These are phyloP conservation scores for Cryptomeria japonica DNA, from an alignment of 75 land plant species.

Conservation along the genomic window DNA sequence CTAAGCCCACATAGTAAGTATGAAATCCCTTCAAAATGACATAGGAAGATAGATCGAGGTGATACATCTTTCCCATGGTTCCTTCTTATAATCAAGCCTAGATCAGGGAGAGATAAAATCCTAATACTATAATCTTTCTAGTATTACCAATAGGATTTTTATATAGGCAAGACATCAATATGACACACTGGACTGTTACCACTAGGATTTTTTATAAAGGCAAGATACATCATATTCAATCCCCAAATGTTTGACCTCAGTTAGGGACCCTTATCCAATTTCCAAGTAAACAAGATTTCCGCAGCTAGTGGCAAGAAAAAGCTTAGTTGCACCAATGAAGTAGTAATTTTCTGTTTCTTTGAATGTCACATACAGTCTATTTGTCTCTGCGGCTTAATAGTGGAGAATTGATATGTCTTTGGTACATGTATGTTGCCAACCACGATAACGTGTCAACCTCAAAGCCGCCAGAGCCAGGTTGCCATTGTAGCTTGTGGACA, in stretches of 20 bases:
- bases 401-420: slow-evolving; percentile 62
- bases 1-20: slow-evolving; percentile 97
- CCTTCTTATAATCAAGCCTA: slow-evolving; percentile 71
- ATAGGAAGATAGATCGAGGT: slow-evolving; percentile 93
- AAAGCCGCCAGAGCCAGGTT: slow-evolving; percentile 77
- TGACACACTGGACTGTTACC: slow-evolving; percentile 77
- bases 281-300: slow-evolving; percentile 85
- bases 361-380: slow-evolving; percentile 85
- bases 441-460: slow-evolving; percentile 87
- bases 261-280: slow-evolving; percentile 64
- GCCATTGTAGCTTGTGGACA: slow-evolving; percentile 86
- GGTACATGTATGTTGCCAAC: slow-evolving; percentile 66
- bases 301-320: slow-evolving; percentile 31
- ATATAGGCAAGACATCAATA: slow-evolving; percentile 93
- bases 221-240: slow-evolving; percentile 92
- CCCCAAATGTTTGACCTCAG: slow-evolving; percentile 76
- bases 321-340: slow-evolving; percentile 76
- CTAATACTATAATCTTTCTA: slow-evolving; percentile 91
- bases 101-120: slow-evolving; percentile 82
- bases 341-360: slow-evolving; percentile 72
- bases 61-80: slow-evolving; percentile 85
- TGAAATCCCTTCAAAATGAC: slow-evolving; percentile 92
- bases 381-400: slow-evolving; percentile 67
- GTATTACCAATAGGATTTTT: no score
- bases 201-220: slow-evolving; percentile 91